Evolutionary conservation across 768 basidiomycete species (phyloP), one percentile per base, ranked within the genome.

Genomic region (Jaapia argillacea): DNA sequence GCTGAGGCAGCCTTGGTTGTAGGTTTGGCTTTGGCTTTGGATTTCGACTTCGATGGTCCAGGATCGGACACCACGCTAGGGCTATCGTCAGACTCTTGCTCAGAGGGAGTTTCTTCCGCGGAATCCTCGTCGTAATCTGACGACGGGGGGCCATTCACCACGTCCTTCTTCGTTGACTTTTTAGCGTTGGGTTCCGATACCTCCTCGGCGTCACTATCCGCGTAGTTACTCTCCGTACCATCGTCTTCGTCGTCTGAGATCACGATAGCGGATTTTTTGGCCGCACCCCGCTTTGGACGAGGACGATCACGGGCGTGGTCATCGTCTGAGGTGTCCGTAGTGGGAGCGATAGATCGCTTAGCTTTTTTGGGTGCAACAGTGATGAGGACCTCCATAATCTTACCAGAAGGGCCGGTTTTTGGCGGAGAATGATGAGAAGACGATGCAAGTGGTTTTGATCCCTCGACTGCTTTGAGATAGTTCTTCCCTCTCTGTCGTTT

Each of bases 401-500:
- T 54, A 18, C 73, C 70, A 13, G 49, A 47, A 3, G 49, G 39
- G 1, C 7, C 12, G 18, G 43, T 46, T 24, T 45, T 38, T 20
- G 28, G 10, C 28, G 28, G 28, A 33, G 28, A 33, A 33, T 16
- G 10, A 33, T 10, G 28, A 16, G 28, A 33, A 16, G 28, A 16
- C 28, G 28, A 10, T 10, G 28, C 28, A 33, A 51, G 43, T 35
- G 48, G 50, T 10, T 63, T 55, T 1, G 54, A 54, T 20, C 55
- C 50, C 48, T 66, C 70, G 1, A 62, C 71, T 22, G 77, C 79
- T 3, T 81, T 72, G 24, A 80, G 76, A 57, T 88, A 88, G 2
- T 72, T 66, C 55, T 79, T 81, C 28, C 88, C 88, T 56, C 79
- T 84, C 39, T 88, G 65, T 31, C 88, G 74, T 55, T 88, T 90